A percentile compares a stretch with the other conserved stretches of the same genome.
Conservation (phyloP, 352 stramenopile species). For the Phytophthora fragariae region DNA sequence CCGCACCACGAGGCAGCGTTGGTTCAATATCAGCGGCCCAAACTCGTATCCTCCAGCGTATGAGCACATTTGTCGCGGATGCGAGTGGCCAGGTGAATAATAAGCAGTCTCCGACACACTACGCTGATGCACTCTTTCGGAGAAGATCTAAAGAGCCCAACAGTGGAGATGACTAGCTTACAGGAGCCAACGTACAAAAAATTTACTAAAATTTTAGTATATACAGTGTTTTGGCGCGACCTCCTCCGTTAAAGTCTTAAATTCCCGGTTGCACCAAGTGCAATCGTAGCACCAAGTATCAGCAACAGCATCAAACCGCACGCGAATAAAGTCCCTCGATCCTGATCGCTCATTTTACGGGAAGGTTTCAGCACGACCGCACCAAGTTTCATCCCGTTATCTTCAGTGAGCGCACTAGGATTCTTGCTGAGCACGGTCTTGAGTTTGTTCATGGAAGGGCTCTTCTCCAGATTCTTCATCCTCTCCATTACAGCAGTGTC, state of each 20-base stretch:
- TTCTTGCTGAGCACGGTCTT: not conserved
- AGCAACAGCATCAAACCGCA: not conserved
- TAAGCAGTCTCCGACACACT: not conserved
- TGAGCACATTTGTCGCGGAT: conserved; percentile 1
- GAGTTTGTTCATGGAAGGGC: not conserved
- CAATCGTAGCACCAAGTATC: no score
- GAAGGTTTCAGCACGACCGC: not conserved
- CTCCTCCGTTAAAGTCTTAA: no score
- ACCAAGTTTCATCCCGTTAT: not conserved
- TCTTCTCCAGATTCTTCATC: not conserved
- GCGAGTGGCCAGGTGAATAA: not conserved
- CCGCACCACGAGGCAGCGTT: not conserved
- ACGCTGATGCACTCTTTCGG: not conserved
- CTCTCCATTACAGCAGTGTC: not conserved
- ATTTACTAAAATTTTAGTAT: no score
- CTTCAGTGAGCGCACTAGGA: not conserved
- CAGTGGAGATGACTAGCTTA: not conserved
- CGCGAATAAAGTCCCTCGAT: not conserved
- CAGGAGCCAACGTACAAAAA: no score
- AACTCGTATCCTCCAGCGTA: not conserved
- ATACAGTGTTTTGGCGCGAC: no score
- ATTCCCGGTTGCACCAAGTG: no score
- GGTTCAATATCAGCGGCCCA: not conserved
- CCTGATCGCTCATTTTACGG: not conserved
- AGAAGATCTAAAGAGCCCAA: not conserved